Conservation (phyloP, 371 early-diverging fungal genomes). For the Umbelopsis sp. region DNA sequence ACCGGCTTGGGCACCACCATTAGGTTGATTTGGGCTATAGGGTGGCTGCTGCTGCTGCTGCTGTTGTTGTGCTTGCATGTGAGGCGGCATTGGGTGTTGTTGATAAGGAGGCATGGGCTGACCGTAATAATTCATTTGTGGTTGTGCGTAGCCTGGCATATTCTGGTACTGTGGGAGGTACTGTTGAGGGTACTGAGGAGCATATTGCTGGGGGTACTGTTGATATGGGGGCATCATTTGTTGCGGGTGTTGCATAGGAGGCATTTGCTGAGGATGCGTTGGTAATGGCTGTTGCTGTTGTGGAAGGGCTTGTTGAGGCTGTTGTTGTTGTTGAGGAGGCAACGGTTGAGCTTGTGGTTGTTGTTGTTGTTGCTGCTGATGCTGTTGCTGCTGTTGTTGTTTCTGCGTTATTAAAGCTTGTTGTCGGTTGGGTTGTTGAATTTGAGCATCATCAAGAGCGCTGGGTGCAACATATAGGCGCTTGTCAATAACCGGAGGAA, state of each 20-base stretch:
- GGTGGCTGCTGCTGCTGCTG: constrained; percentile 8
- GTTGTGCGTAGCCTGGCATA: constrained; percentile 15
- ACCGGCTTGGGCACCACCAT: constrained; percentile 7
- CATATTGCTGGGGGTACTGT: constrained; percentile 15
- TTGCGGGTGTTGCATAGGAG: constrained; percentile 3
- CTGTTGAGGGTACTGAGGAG: constrained; percentile 16
- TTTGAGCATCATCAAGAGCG: constrained; percentile 55
- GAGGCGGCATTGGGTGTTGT: constrained; percentile 13
- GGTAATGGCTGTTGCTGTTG: constrained; percentile 21
- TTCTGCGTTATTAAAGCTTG: constrained; percentile 53
- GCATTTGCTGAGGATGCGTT: constrained; percentile 18
- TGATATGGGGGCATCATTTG: constrained; percentile 19
- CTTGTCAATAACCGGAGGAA: constrained; percentile 94
- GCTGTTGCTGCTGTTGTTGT: constrained; percentile 51
- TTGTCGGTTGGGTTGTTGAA: constrained; percentile 50
- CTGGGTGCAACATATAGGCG: constrained; percentile 83
- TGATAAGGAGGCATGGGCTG: constrained; percentile 8
- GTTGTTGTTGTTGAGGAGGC: constrained; percentile 36
- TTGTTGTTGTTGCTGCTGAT: constrained; percentile 37
- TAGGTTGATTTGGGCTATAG: constrained; percentile 3
- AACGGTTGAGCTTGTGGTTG: constrained; percentile 27
- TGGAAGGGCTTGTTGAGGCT: neutral
- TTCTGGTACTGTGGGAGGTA: constrained; percentile 15
- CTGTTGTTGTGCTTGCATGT: constrained; percentile 2
- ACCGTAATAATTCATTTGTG: constrained; percentile 12